A percentile compares a stretch with the other conserved stretches of the same genome.
Evolutionary conservation across 805 yeast genomes (phyloP).

Genomic region (Brettanomyces sp.): DNA sequence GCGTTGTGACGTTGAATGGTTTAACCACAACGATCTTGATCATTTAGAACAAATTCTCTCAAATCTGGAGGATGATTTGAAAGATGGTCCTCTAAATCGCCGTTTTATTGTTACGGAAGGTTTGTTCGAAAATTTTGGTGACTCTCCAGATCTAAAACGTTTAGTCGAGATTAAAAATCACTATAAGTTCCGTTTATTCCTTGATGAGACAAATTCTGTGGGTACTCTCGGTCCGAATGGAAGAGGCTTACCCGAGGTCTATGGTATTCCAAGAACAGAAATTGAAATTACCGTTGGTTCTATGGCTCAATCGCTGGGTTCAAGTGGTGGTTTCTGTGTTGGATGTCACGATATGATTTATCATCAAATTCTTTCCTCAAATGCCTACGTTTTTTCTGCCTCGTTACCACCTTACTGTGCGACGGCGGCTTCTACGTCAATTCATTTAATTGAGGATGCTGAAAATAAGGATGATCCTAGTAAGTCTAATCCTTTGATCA

Average conservation of each 20-base stretch:
- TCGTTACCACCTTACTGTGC: constrained; percentile 90
- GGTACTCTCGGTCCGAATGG: constrained; percentile 85
- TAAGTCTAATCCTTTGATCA: constrained; percentile 23
- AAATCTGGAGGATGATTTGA: constrained; percentile 50
- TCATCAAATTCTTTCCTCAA: constrained; percentile 86
- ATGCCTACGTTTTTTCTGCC: constrained; percentile 90
- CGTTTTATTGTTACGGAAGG: constrained; percentile 91
- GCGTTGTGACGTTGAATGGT: constrained; percentile 78
- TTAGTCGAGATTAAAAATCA: constrained; percentile 67
- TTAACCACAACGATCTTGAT: constrained; percentile 79
- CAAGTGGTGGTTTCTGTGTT: constrained; percentile 90
- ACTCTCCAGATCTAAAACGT: constrained; percentile 59
- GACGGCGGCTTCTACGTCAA: constrained; percentile 39
- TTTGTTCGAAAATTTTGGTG: constrained; percentile 73
- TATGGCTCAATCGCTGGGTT: constrained; percentile 68
- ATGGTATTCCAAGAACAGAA: constrained; percentile 54
- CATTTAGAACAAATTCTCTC: constrained; percentile 64
- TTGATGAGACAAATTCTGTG: constrained; percentile 81
- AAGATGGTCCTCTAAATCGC: constrained; percentile 73
- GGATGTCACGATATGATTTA: constrained; percentile 77
- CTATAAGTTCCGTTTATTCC: constrained; percentile 75
- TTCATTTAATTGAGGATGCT: constrained; percentile 37
- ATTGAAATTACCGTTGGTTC: constrained; percentile 85
- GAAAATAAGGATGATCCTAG: constrained; percentile 19
- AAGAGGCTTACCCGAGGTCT: constrained; percentile 75